phyloP scores from a whole-genome alignment of 78 protist species.

The Paulinella micropora region DNA sequence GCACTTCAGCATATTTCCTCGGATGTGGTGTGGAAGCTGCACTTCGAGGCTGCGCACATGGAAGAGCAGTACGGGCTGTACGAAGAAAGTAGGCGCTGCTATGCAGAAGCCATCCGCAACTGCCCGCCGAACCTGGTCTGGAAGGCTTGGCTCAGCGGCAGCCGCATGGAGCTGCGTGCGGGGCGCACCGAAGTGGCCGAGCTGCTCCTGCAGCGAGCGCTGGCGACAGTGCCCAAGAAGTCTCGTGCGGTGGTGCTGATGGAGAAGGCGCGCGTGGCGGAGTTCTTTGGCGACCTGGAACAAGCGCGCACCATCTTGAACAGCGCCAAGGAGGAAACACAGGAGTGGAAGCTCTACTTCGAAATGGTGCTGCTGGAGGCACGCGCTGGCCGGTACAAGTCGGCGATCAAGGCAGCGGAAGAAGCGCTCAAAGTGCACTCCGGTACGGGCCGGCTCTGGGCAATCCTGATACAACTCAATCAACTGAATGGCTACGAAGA shows the following conservation, averaged over 20 bases:
- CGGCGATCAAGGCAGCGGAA: constrained; percentile 47
- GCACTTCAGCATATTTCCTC: constrained; percentile 47
- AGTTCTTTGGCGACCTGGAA: constrained; percentile 42
- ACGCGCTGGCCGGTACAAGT: constrained; percentile 42
- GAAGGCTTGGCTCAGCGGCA: constrained; percentile 75
- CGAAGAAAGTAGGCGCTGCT: constrained; percentile 38
- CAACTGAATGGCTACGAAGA: constrained; percentile 26
- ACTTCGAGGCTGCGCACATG: constrained; percentile 67
- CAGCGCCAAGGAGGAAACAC: constrained; percentile 17
- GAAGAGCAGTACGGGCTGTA: constrained; percentile 59
- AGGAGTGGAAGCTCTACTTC: constrained; percentile 69
- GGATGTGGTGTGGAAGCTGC: constrained; percentile 77
- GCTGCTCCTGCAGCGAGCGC: constrained; percentile 51
- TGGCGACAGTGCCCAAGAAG: constrained; percentile 57
- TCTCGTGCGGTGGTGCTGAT: constrained; percentile 52
- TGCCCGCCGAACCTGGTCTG: constrained; percentile 63
- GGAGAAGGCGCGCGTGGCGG: constrained; percentile 62
- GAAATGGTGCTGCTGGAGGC: constrained; percentile 59
- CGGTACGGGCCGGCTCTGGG: constrained; percentile 78
- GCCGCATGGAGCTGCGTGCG: constrained; percentile 35
- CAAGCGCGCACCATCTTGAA: constrained; percentile 23
- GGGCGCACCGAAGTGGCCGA: constrained; percentile 34
- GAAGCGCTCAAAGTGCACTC: constrained; percentile 49
- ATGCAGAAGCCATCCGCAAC: constrained; percentile 36
- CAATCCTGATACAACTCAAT: constrained; percentile 65